Evolutionary conservation across 306 rosid genomes (phyloP).

Genomic region (Inga oerstediana): DNA sequence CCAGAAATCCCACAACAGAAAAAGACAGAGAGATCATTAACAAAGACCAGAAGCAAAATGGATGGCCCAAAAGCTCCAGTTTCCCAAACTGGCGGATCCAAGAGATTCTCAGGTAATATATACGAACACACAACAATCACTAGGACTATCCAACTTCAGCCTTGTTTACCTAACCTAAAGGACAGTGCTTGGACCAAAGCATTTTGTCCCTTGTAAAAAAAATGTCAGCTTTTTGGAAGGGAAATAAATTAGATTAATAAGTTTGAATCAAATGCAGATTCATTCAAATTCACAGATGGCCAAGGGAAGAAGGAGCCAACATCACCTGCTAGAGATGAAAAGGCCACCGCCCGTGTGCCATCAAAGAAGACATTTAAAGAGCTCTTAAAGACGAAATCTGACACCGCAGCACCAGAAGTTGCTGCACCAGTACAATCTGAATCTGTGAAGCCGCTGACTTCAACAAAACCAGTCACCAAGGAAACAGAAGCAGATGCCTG

Average conservation of each 20-base stretch:
- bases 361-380: slow-evolving; percentile 44
- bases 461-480: slow-evolving; percentile 21
- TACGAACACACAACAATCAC: slow-evolving; percentile 2
- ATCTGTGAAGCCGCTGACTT: neutral
- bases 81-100: slow-evolving; percentile 46
- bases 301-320: slow-evolving; percentile 39
- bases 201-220: neutral
- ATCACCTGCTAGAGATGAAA: slow-evolving; percentile 32
- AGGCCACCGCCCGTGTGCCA: slow-evolving; percentile 34
- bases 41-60: slow-evolving; percentile 40
- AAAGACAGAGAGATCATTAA: slow-evolving; percentile 15
- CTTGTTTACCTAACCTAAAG: neutral
- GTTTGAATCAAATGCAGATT: slow-evolving; percentile 45
- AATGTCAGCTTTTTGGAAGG: neutral
- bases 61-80: slow-evolving; percentile 43
- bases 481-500: slow-evolving; percentile 59
- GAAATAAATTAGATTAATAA: neutral
- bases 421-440: slow-evolving; percentile 2
- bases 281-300: slow-evolving; percentile 40
- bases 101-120: slow-evolving; percentile 54
- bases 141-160: neutral
- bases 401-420: slow-evolving; percentile 22
- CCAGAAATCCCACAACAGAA: slow-evolving; percentile 24
- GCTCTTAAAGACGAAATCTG: slow-evolving; percentile 26
- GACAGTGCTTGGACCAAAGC: neutral